Evolutionary conservation across 2,329 filamentous ascomycete genomes (phyloP).

Genomic region (Cephalotrichum gorgonifer): DNA sequence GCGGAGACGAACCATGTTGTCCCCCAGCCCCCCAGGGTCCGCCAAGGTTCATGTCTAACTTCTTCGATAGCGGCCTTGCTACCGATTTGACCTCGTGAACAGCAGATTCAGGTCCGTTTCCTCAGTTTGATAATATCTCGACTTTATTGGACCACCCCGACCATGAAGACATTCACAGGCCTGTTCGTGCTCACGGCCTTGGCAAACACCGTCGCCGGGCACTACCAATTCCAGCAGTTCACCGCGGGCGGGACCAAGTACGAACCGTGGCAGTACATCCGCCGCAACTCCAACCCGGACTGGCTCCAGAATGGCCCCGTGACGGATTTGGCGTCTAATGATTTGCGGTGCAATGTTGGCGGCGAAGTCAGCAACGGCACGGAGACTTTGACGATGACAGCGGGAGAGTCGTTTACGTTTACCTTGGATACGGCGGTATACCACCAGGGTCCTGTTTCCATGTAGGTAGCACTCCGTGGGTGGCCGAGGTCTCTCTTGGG

Average conservation of each 20-base stretch:
- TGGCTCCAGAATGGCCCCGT: conserved; percentile 21
- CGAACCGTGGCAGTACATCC: conserved; percentile 18
- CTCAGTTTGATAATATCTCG: background rate
- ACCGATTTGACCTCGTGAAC: too few species aligned
- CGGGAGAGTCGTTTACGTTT: conserved; percentile 24
- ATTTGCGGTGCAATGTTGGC: conserved; percentile 28
- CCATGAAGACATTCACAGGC: conserved; percentile 2
- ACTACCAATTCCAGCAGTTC: conserved; percentile 20
- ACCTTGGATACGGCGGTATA: conserved; percentile 24
- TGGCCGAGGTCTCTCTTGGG: background rate
- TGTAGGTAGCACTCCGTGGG: conserved; percentile 14
- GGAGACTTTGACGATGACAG: conserved; percentile 19
- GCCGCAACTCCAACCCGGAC: conserved; percentile 20
- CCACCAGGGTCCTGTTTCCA: conserved; percentile 25
- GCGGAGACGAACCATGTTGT: too few species aligned
- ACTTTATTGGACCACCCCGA: too few species aligned
- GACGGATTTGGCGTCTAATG: conserved; percentile 23
- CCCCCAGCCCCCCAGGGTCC: too few species aligned
- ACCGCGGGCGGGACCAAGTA: conserved; percentile 14
- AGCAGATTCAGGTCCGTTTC: background rate
- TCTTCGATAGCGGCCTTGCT: too few species aligned
- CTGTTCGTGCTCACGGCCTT: conserved; percentile 2
- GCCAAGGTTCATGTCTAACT: too few species aligned
- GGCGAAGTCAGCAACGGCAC: conserved; percentile 18
- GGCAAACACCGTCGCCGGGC: conserved; percentile 9